Evolutionary conservation across 768 basidiomycete species (phyloP), one percentile per base, ranked within the genome.

Genomic region (Pulveroboletus frians): DNA sequence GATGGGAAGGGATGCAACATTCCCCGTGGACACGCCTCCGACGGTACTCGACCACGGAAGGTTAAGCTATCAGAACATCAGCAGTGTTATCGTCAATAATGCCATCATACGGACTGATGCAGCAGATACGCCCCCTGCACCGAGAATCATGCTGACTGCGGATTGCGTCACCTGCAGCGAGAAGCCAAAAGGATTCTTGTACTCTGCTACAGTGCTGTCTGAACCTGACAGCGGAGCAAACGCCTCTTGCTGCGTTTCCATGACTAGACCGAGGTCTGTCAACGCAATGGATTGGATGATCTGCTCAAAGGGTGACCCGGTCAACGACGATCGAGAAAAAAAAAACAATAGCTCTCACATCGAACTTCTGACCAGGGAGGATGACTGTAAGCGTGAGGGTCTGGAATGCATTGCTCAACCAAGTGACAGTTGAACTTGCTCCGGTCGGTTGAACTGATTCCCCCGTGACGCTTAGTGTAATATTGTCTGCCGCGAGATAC

Each of bases 151-250:
- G 20, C 75, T 73, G 57, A 85, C 73, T 1, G 74, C 73, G 2
- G 79, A 69, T 53, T 77, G 71, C 10, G 80, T 63, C 20, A 85
- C 81, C 57, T 86, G 83, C 46, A 88, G 62, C 10, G 81, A 78
- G 67, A 88, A 88, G 4, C 85, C 85, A 61, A 88, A 88, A 1
- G 86, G 85, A 65, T 87, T 88, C 64, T 77, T 78, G 63, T 84
- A 85, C 53, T 73, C 67, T 14, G 80, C 82, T 3, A 80, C 46
- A 0, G 80, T 81, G 43, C 71, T 65, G 35, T 75, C 66, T 4
- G 83, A 85, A 53, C 79, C 76, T 0, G 83, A 69, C n/a, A 76
- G 69, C 0, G 85, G 83, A 1, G 77, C 76, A 55, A 79, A 85
- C 0, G 79, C 72, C 61, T 87, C 71, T 44, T 73, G 71, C 34